phyloP scores from a whole-genome alignment of 148 eudicot genomes.

The Pouteria glomerata region DNA sequence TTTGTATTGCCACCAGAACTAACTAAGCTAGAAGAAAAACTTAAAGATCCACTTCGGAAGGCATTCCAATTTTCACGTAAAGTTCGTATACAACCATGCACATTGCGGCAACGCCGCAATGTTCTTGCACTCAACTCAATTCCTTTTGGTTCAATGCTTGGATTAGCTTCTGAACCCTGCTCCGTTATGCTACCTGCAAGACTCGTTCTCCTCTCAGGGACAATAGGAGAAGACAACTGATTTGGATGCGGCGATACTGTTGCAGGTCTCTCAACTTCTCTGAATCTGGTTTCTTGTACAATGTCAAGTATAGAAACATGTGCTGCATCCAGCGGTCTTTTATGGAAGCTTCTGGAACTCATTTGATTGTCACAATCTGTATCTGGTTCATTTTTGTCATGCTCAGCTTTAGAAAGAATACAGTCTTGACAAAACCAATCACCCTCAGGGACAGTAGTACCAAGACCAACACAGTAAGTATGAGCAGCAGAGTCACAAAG shows the following conservation, averaged over 20 bases:
- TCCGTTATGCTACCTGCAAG: neutral
- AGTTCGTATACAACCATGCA: slow-evolving; percentile 45
- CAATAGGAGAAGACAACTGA: slow-evolving; percentile 15
- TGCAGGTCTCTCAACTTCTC: slow-evolving; percentile 32
- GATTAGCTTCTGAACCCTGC: slow-evolving; percentile 13
- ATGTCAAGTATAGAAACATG: slow-evolving; percentile 52
- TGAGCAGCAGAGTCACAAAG: slow-evolving; percentile 77
- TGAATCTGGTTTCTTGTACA: slow-evolving; percentile 30
- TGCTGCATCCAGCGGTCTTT: slow-evolving; percentile 14
- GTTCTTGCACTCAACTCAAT: slow-evolving; percentile 50
- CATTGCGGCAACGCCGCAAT: slow-evolving; percentile 50
- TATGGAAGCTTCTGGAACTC: neutral
- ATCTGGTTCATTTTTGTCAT: slow-evolving; percentile 28
- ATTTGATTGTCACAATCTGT: slow-evolving; percentile 15
- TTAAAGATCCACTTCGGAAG: slow-evolving; percentile 53
- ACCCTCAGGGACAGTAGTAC: slow-evolving; percentile 80
- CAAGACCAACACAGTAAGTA: slow-evolving; percentile 84
- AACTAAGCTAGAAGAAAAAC: slow-evolving; percentile 34
- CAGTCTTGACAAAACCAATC: slow-evolving; percentile 92
- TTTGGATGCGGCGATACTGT: slow-evolving; percentile 13
- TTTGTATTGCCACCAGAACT: slow-evolving; percentile 13
- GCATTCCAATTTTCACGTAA: slow-evolving; percentile 83
- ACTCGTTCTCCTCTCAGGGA: slow-evolving; percentile 14
- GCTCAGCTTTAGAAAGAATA: slow-evolving; percentile 50
- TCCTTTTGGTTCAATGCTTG: neutral